Evolutionary conservation across 2,329 filamentous ascomycete species (phyloP), one percentile per base, ranked within the genome.

Genomic region (Neofusicoccum kwambonambiense): DNA sequence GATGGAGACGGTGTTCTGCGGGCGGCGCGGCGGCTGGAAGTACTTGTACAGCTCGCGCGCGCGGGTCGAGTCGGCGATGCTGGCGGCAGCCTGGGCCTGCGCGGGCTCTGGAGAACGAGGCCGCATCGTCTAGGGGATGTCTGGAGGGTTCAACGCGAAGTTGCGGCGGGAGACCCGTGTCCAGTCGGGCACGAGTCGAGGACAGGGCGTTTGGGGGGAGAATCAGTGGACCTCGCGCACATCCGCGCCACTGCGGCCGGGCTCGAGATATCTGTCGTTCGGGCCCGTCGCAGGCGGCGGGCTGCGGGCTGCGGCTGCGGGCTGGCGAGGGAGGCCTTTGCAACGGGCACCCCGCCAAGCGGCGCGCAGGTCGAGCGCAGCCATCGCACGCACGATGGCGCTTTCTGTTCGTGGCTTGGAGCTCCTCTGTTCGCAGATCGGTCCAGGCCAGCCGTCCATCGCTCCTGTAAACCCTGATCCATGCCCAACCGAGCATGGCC

Each of bases 1-100:
- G 22, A 27, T 45, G 17, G 31, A 44, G 7, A 54, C 41, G n/a
- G 65, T 67, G 44, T 62, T 65, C 3, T 73, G 11, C 49, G 22
- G 44, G 34, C 49, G 45, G 37, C 45, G 41, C 19, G 47, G 19
- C 0, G 72, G 72, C 12, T 64, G 64, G 56, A 71, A 73, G 64
- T 73, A 74, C 50, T 72, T 72, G 68, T 74, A 73, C 6, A 74
- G 69, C 65, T 73, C 71, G n/a, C 70, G 50, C 12, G 69, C 68
- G 17, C 71, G 66, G n/a, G 64, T 37, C 19, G 45, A 49, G 37
- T 70, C 69, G 17, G 37, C 63, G 34, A 37, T 22, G 57, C 7
- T 27, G 11, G 31, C 54, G 17, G 39, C 34, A 7, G 44, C 15
- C n/a, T 13, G n/a, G 2, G 57, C 57, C 27, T 31, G 27, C 8